Base-by-base conservation (phyloP, 2,329 filamentous ascomycete genomes). In the Talaromyces sp. region DNA sequence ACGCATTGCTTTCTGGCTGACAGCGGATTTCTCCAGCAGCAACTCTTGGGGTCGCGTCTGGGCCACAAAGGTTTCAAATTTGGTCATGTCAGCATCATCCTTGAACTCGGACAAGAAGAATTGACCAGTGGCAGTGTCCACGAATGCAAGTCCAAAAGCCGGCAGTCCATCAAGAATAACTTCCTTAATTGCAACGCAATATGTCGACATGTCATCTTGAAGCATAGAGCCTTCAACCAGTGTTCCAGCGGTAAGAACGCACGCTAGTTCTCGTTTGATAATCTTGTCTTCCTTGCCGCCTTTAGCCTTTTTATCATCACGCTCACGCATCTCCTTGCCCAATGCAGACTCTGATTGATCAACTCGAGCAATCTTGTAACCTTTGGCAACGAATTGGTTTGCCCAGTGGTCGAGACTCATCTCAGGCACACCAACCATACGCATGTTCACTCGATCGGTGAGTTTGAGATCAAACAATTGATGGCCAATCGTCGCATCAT, bases 381-480 rank as follows among this genome's bases (percentile, higher is more conserved):
- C 95, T 77, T 98, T 98, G 66, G 94, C 95, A 47, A 99, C 93
- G 72, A 99, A 99, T 73, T 99, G 95, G 72, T 96, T 97, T 64
- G 95, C 93, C 95, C 95, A 99, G 76, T 95, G 89, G 73, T 95
- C 92, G n/a, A 99, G 83, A 13, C 93, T 97, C 73, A 92, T 91
- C 77, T 99, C 95, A 0, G 95, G 95, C 0, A 99, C 95, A 67
- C 95, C 95, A 2, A 98, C 95, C 95, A 99, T 99, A 70, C 94
- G 91, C 95, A 99, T 99, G 76, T 99, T 99, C 76, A 99, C 95
- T 63, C 95, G 87, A 72, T 99, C 95, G 0, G 95, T 99, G 75
- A 99, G 89, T 80, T 99, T 99, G 64, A 99, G 85, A 76, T 99
- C 95, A 72, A 99, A 99, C 16, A 97, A 84, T 76, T 98, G 95